phyloP scores from a whole-genome alignment of 768 basidiomycete genomes.

The Mycena olivaceomarginata region DNA sequence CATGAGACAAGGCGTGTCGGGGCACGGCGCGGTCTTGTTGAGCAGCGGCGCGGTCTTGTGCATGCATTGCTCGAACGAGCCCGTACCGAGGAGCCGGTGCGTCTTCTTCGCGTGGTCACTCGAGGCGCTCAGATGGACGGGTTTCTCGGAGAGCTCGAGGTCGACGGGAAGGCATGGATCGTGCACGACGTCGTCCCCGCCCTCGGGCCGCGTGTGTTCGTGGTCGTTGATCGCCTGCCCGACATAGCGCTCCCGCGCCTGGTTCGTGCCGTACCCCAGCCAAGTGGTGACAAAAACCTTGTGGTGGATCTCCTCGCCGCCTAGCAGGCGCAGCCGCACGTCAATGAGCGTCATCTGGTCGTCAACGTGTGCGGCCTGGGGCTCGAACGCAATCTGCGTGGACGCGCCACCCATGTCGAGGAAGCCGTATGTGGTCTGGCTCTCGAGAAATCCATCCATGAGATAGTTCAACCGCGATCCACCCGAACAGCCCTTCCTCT shows the following conservation, averaged over 20 bases:
- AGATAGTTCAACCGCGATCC: slow-evolving; percentile 99
- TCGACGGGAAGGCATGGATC: slow-evolving; percentile 95
- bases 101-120: slow-evolving; percentile 67
- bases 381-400: slow-evolving; percentile 99
- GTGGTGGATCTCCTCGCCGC: slow-evolving; percentile 92
- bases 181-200: slow-evolving; percentile 65
- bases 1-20: slow-evolving; percentile 92
- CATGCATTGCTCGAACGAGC: slow-evolving; percentile 93
- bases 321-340: slow-evolving; percentile 87
- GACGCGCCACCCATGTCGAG: slow-evolving; percentile 99
- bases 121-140: slow-evolving; percentile 64
- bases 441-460: slow-evolving; percentile 93
- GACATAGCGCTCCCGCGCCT: slow-evolving; percentile 96
- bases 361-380: slow-evolving; percentile 74
- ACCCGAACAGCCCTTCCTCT: slow-evolving; percentile 98
- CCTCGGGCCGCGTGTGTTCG: slow-evolving; percentile 61
- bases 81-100: slow-evolving; percentile 87
- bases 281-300: slow-evolving; percentile 98
- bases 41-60: slow-evolving; percentile 83
- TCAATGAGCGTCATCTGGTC: slow-evolving; percentile 82
- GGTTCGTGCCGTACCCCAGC: slow-evolving; percentile 98
- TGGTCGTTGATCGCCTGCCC: slow-evolving; percentile 77
- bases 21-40: slow-evolving; percentile 90
- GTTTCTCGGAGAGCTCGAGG: slow-evolving; percentile 76
- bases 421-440: slow-evolving; percentile 95